A percentile compares a stretch with the other conserved stretches of the same genome.
Conservation (phyloP, 2,329 filamentous ascomycete genomes). For the Dendryphion nanum region DNA sequence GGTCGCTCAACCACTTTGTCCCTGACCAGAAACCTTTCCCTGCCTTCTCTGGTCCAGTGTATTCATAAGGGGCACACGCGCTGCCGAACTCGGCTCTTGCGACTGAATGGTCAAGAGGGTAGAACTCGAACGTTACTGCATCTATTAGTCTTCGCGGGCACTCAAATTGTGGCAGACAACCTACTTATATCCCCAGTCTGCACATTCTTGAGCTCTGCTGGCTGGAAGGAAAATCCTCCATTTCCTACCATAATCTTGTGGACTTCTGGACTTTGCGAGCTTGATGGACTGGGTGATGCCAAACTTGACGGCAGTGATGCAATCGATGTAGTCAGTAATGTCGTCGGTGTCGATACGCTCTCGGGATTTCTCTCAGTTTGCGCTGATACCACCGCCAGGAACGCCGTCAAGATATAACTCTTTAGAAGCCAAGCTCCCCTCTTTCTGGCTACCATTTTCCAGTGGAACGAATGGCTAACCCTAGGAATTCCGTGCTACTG, state of each 20-base stretch:
- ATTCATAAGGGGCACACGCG: conserved; percentile 43
- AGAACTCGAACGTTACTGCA: conserved; percentile 35
- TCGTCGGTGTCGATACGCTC: too few species aligned
- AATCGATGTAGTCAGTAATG: too few species aligned
- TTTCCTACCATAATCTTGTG: conserved; percentile 40
- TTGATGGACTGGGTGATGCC: too few species aligned
- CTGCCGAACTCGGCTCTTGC: conserved; percentile 38
- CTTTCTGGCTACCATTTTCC: too few species aligned
- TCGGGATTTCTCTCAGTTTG: too few species aligned
- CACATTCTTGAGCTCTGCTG: conserved; percentile 36
- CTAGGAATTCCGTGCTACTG: too few species aligned
- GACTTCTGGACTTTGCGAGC: too few species aligned
- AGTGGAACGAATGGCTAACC: too few species aligned
- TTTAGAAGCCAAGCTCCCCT: too few species aligned
- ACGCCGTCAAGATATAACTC: too few species aligned
- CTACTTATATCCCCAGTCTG: conserved; percentile 34
- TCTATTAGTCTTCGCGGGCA: not conserved
- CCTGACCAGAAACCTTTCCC: conserved; percentile 31
- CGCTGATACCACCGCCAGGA: too few species aligned
- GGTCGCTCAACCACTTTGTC: conserved; percentile 21
- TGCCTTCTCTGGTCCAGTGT: conserved; percentile 22
- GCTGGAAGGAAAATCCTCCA: conserved; percentile 35
- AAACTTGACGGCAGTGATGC: too few species aligned
- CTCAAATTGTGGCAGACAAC: not conserved
- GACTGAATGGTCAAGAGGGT: conserved; percentile 44